Conservation (phyloP, 2,329 filamentous ascomycete genomes). For the Aspergillus sp. region DNA sequence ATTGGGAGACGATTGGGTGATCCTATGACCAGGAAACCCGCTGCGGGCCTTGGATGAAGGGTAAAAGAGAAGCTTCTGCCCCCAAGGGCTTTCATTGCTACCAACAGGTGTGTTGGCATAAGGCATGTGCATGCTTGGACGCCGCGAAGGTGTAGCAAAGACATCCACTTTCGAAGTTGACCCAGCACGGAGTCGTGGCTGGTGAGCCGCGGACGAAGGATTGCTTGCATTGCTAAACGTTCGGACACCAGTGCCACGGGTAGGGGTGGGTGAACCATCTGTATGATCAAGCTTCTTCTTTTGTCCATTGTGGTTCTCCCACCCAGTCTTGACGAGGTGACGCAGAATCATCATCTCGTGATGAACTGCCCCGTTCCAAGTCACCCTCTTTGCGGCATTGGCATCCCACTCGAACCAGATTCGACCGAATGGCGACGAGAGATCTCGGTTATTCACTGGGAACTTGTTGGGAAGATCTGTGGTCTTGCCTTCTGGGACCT, state of each 20-base stretch:
- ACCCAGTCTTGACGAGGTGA: slow-evolving; percentile 22
- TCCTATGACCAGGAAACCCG: slow-evolving; percentile 16
- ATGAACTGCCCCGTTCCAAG: slow-evolving; percentile 22
- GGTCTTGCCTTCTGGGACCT: slow-evolving; percentile 1
- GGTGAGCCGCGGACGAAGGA: slow-evolving; percentile 4
- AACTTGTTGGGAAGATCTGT: slow-evolving; percentile 20
- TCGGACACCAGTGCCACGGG: background rate
- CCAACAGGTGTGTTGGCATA: slow-evolving; percentile 1
- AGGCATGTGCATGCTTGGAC: slow-evolving; percentile 11
- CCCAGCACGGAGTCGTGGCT: slow-evolving; percentile 2
- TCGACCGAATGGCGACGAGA: slow-evolving; percentile 26
- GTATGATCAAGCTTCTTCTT: slow-evolving; percentile 1
- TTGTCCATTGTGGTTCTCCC: slow-evolving; percentile 12
- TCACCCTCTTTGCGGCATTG: slow-evolving; percentile 11
- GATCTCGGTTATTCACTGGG: slow-evolving; percentile 11
- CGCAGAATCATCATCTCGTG: slow-evolving; percentile 22
- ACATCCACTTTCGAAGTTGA: slow-evolving; percentile 6
- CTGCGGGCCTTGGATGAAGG: slow-evolving; percentile 6
- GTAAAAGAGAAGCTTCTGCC: slow-evolving; percentile 9
- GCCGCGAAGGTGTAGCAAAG: slow-evolving; percentile 12
- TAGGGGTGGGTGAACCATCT: background rate
- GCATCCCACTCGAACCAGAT: slow-evolving; percentile 30
- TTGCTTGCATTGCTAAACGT: slow-evolving; percentile 1
- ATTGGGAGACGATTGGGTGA: slow-evolving; percentile 23
- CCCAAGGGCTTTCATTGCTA: slow-evolving; percentile 9